phyloP scores from a whole-genome alignment of 140 eudicot genomes.

The Artemisia princeps region DNA sequence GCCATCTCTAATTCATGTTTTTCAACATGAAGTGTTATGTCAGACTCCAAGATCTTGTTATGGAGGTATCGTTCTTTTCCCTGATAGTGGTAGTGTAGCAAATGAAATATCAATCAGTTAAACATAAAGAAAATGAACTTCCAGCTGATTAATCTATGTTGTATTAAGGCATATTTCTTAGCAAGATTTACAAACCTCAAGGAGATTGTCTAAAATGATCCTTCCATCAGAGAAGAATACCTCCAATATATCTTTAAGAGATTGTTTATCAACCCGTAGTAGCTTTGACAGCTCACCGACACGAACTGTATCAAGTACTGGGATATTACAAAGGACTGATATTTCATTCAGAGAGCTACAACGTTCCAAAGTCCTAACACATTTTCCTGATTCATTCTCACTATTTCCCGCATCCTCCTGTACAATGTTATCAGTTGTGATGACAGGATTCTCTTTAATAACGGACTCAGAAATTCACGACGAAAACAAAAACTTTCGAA shows the following conservation, averaged over 20 bases:
- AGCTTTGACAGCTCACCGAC: constrained; percentile 57
- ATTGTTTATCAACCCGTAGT: constrained; percentile 48
- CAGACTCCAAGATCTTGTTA: constrained; percentile 51
- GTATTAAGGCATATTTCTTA: neutral
- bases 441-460: too few species aligned
- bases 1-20: constrained; percentile 58
- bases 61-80: constrained; percentile 41
- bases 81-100: constrained; percentile 19
- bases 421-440: neutral
- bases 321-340: constrained; percentile 64
- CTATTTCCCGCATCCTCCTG: constrained; percentile 56
- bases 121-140: too few species aligned
- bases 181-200: constrained; percentile 41
- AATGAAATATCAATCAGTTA: too few species aligned
- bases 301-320: constrained; percentile 51
- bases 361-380: constrained; percentile 26
- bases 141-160: neutral
- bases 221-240: constrained; percentile 61
- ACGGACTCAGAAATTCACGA: too few species aligned
- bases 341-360: constrained; percentile 55
- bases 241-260: constrained; percentile 37
- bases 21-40: constrained; percentile 41
- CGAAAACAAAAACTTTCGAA: too few species aligned
- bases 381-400: constrained; percentile 42
- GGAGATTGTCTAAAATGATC: constrained; percentile 47